Evolutionary conservation across 2,329 filamentous ascomycete genomes (phyloP), one percentile per base, ranked within the genome.

Genomic region (Pseudogymnoascus sp.): DNA sequence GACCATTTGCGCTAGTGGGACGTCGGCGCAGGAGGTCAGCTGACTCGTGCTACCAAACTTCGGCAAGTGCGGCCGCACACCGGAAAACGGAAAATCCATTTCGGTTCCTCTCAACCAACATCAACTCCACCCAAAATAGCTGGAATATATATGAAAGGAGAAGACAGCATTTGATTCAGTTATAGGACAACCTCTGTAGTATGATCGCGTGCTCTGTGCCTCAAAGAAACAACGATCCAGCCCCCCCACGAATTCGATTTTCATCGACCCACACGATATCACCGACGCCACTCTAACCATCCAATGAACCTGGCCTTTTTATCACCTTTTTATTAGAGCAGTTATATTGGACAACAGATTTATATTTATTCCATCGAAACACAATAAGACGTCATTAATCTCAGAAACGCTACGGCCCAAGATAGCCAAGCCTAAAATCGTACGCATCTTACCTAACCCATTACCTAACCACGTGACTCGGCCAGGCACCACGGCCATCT

Each of bases 261-360:
- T 2, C 49, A 33, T 25, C 7, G 49, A 55, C 25, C 49, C 49
- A 55, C 49, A 19, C 4, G n/a, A 55, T 33, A 52, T 55, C 25
- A 55, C 49, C 25, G 19, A 55, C 49, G 49, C 49, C 49, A 33
- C 49, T 30, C 49, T 19, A 30, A 55, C 16, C 25, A 19, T 55
- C 49, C 28, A 55, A 55, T 55, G 49, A 11, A 55, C 9, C n/a
- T 19, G 25, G n/a, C 49, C 28, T 1, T 19, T 33, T 33, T 55
- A 55, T 55, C 49, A 33, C 49, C 49, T 55, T 55, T 55, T 55
- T 55, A 55, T 55, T 55, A 55, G 49, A 55, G 49, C 49, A 55
- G 49, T 55, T 55, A 55, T 33, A 55, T 55, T 55, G 49, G 49
- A 55, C 49, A 33, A 55, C 49, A 25, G 49, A 55, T 55, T 19